Evolutionary conservation across 805 yeast species (phyloP).

Genomic region (Candida pseudofarinosa): DNA sequence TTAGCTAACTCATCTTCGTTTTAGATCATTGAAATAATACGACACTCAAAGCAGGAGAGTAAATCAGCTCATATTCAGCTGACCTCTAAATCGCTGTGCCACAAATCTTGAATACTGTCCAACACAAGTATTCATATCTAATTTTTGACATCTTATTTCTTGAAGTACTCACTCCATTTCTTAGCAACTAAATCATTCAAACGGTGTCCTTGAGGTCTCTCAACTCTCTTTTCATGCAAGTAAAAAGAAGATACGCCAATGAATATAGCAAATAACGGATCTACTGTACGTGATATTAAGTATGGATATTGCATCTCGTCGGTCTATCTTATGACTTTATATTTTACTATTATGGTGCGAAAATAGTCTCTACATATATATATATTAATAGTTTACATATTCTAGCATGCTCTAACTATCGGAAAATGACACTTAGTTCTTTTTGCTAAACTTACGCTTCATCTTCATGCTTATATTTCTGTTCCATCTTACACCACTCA

Average conservation of each 20-base stretch:
- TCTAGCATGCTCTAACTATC: background rate
- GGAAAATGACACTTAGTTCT: slow-evolving; percentile 4
- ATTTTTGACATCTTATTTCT: too few species aligned
- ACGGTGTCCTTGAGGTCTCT: slow-evolving; percentile 56
- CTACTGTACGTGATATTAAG: slow-evolving; percentile 50
- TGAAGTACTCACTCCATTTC: slow-evolving; percentile 10
- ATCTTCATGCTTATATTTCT: slow-evolving; percentile 53
- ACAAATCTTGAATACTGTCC: too few species aligned
- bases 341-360: background rate
- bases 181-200: slow-evolving; percentile 49
- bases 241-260: slow-evolving; percentile 64
- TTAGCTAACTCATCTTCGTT: too few species aligned
- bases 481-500: slow-evolving; percentile 63
- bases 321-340: background rate
- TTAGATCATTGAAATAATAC: too few species aligned
- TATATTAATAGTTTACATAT: too few species aligned
- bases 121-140: too few species aligned
- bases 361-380: too few species aligned
- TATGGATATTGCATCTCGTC: slow-evolving; percentile 39
- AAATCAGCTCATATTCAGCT: too few species aligned
- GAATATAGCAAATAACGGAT: slow-evolving; percentile 60
- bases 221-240: slow-evolving; percentile 55
- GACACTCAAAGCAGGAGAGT: too few species aligned
- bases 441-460: slow-evolving; percentile 32
- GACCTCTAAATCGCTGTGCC: too few species aligned